These are phyloP conservation scores for Scedosporium dehoogii DNA, from an alignment of 2,329 filamentous ascomycete genomes.

Conservation along the genomic window DNA sequence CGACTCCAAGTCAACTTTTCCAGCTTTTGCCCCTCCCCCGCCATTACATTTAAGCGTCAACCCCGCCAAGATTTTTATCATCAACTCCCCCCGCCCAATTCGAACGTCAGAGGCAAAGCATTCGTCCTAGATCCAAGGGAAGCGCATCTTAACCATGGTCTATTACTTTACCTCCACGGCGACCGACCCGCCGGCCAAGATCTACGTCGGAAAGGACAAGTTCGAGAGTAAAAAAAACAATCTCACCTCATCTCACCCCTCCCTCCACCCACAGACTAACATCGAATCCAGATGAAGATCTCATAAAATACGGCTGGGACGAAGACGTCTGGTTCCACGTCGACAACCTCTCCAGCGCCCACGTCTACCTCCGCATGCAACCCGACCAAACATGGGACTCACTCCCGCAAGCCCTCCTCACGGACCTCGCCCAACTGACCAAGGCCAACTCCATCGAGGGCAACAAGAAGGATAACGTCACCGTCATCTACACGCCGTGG, in stretches of 20 bases:
- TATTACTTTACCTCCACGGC: conserved; percentile 89
- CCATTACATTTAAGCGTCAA: no score
- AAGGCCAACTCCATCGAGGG: conserved; percentile 99
- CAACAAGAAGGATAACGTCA: conserved; percentile 99
- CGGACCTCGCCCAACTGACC: conserved; percentile 90
- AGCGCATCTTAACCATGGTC: conserved; percentile 55
- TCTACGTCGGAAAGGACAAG: conserved; percentile 98
- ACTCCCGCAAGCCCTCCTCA: conserved; percentile 64
- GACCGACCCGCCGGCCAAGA: conserved; percentile 70
- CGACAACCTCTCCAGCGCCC: conserved; percentile 92
- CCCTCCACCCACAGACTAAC: background rate
- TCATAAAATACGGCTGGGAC: conserved; percentile 91
- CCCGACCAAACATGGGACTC: conserved; percentile 76
- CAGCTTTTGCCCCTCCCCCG: no score
- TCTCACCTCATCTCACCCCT: conserved; percentile 4
- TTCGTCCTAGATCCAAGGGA: background rate
- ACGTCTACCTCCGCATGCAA: conserved; percentile 83
- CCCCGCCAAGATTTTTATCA: no score
- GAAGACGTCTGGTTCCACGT: conserved; percentile 99
- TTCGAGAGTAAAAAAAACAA: conserved; percentile 66
- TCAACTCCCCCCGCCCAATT: background rate
- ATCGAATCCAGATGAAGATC: conserved; percentile 66
- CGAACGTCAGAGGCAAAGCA: background rate
- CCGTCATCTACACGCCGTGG: conserved; percentile 96
- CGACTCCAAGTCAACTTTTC: no score